phyloP scores from a whole-genome alignment of 805 yeast genomes.

The Candida odintsovae region DNA sequence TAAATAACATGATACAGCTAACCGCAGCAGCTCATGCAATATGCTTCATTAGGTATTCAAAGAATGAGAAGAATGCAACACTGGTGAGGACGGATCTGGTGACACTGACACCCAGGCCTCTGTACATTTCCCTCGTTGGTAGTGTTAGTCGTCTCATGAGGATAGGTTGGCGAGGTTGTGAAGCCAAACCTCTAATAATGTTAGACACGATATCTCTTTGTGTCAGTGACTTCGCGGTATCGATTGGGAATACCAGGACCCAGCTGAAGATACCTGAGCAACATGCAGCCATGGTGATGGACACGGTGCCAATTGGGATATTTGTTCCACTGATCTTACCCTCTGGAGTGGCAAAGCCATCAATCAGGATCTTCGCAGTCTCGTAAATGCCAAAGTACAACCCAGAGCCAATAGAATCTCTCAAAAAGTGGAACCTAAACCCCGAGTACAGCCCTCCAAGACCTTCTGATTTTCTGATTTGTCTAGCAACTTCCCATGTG shows the following conservation, averaged over 20 bases:
- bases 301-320: conserved; percentile 30
- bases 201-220: conserved; percentile 72
- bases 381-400: conserved; percentile 74
- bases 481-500: conserved; percentile 41
- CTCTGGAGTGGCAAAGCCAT: conserved; percentile 14
- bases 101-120: conserved; percentile 74
- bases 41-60: conserved; percentile 61
- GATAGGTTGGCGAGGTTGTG: conserved; percentile 31
- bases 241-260: conserved; percentile 73
- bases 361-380: conserved; percentile 51
- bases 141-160: conserved; percentile 28
- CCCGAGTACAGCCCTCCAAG: conserved; percentile 67
- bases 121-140: conserved; percentile 51
- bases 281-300: conserved; percentile 71
- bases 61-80: conserved; percentile 67
- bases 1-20: too few relatives aligned
- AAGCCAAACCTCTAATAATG: conserved; percentile 50
- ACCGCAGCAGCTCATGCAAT: too few relatives aligned
- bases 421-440: conserved; percentile 53
- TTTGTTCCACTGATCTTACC: conserved; percentile 29
- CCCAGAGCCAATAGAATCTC: conserved; percentile 71
- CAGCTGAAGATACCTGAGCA: conserved; percentile 71
- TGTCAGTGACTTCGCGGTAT: conserved; percentile 68
- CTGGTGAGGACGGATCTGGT: conserved; percentile 68
- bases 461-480: conserved; percentile 57